Evolutionary conservation across 2,329 filamentous ascomycete genomes (phyloP), one percentile per base, ranked within the genome.

Genomic region (Neopestalotiopsis sp.): DNA sequence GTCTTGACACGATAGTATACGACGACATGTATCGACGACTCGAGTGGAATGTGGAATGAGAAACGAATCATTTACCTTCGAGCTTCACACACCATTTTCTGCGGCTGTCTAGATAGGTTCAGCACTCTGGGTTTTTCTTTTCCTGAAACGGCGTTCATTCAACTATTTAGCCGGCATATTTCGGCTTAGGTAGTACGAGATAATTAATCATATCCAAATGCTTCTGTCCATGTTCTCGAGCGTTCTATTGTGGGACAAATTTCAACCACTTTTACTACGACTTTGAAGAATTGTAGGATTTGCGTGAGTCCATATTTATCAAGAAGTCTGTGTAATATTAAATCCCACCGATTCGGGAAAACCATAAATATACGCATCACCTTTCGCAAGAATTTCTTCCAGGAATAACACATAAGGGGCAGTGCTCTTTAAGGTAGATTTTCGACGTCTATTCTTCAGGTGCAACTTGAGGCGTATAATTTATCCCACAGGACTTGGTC

Each of bases 11-110:
- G 20, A 38, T 63, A 14, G 53, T 66, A 65, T 49, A 65, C 40
- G 62, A 65, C 30, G 24, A 34, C 24, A 66, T 58, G 49, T 28
- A 34, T 49, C 20, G 64, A 66, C 56, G 64, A 66, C n/a, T 38
- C 10, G 9, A 53, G 38, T 57, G 64, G 32, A 32, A 66, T 28
- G 38, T 57, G 64, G 32, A 32, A 66, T 28, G 64, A 66, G 64
- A 56, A 58, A 58, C 28, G 64, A 34, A 17, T 34, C 20, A 7
- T 4, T 38, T 17, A 49, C 14, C 17, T 53, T 53, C 45, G 45
- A 53, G 6, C 34, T 38, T 38, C 34, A 38, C 34, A 38, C 34
- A 38, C 34, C 45, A 20, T 53, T 53, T 53, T 20, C 20, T 17
- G 20, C 17, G 14, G 45, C 45, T 53, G 20, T 53, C 45, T 53